Evolutionary conservation across 2,329 filamentous ascomycete genomes (phyloP).

Genomic region (Aspergillus ochraceus): DNA sequence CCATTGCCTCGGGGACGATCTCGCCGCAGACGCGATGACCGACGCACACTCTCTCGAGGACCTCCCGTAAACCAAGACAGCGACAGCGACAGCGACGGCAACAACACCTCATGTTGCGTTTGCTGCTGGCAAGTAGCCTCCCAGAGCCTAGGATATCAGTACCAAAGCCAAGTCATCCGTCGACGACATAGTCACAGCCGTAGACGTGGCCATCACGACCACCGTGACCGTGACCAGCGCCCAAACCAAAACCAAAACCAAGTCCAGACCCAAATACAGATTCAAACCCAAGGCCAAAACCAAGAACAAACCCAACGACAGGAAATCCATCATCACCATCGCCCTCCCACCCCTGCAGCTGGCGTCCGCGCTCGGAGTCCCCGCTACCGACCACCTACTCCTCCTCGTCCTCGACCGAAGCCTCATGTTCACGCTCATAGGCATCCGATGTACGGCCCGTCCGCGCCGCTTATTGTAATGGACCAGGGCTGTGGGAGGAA

Average conservation of each 20-base stretch:
- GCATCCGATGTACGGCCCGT: conserved; percentile 13
- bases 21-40: too few species aligned
- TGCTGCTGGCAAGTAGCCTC: background rate
- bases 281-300: background rate
- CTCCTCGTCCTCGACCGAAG: too few species aligned
- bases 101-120: background rate
- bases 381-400: background rate
- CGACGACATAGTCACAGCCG: background rate
- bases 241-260: background rate
- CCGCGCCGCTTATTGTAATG: conserved; percentile 11
- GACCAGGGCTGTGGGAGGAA: conserved; percentile 1
- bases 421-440: background rate
- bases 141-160: background rate
- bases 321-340: too few species aligned
- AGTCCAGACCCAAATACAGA: background rate
- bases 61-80: background rate
- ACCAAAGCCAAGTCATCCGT: background rate
- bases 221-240: background rate
- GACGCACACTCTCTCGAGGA: too few species aligned
- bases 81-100: background rate
- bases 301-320: background rate
- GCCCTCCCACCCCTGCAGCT: too few species aligned
- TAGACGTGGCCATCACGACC: background rate
- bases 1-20: too few species aligned
- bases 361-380: too few species aligned